These are phyloP conservation scores for Przewalskia tangutica DNA, from an alignment of 257 asterid genomes.

Conservation along the genomic window DNA sequence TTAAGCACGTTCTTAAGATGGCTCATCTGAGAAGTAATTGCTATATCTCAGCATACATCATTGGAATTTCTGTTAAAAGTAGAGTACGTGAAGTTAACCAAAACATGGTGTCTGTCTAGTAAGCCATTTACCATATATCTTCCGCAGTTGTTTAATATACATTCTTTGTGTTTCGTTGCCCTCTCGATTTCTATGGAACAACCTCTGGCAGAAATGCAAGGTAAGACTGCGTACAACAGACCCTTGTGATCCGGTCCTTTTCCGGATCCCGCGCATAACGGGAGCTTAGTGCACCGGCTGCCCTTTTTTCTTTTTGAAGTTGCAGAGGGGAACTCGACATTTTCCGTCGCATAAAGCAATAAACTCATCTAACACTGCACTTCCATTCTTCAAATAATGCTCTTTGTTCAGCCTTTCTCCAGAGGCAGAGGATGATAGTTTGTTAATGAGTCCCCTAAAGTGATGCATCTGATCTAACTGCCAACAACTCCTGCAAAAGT, in stretches of 20 bases:
- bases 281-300: too few species aligned
- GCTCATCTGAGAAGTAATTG: constrained; percentile 11
- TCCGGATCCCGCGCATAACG: too few species aligned
- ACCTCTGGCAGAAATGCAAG: too few species aligned
- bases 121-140: background rate
- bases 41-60: constrained; percentile 6
- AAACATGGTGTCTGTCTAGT: background rate
- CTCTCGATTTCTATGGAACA: constrained; percentile 3
- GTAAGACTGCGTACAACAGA: too few species aligned
- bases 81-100: background rate
- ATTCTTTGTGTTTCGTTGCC: background rate
- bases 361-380: background rate
- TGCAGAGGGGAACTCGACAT: background rate
- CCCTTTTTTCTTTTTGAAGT: background rate
- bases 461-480: background rate
- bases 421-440: background rate
- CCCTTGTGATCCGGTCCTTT: too few species aligned
- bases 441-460: background rate
- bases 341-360: background rate
- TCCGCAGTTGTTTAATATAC: background rate
- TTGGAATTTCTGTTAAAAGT: background rate
- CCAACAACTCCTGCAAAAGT: background rate
- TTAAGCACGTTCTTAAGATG: constrained; percentile 10
- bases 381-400: background rate
- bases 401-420: background rate